Evolutionary conservation across 306 rosid genomes (phyloP).

Genomic region (Cucumis hystrix): DNA sequence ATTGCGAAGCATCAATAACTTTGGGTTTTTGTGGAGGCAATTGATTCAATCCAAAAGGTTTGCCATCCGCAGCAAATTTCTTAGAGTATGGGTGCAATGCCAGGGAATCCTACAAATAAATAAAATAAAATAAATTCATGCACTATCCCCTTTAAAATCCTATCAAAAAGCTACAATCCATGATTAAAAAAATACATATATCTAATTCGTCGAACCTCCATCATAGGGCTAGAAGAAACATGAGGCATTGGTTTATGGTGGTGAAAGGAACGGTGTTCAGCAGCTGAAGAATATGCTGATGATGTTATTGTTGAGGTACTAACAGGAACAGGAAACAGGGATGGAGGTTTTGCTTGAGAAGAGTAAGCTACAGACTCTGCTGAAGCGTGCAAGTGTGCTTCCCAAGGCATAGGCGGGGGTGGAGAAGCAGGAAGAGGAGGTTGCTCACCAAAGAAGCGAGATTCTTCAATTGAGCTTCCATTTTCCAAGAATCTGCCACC

Average conservation of each 20-base stretch:
- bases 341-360: conserved; percentile 32
- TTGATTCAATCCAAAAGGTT: conserved; percentile 18
- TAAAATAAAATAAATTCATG: neutral
- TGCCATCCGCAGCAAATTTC: conserved; percentile 20
- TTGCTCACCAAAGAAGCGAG: conserved; percentile 33
- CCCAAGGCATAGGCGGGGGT: conserved; percentile 67
- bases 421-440: conserved; percentile 76
- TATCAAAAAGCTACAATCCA: neutral
- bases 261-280: conserved; percentile 39
- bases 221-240: conserved; percentile 29
- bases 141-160: neutral
- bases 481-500: conserved; percentile 17
- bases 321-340: conserved; percentile 45
- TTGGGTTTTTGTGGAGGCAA: conserved; percentile 27
- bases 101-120: conserved; percentile 15
- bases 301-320: conserved; percentile 23
- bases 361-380: conserved; percentile 4
- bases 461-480: conserved; percentile 23
- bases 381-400: conserved; percentile 17
- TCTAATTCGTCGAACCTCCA: conserved; percentile 31
- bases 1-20: conserved; percentile 36
- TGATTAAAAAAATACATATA: neutral
- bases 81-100: conserved; percentile 15
- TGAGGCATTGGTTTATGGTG: conserved; percentile 32
- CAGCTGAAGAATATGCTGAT: conserved; percentile 27